phyloP scores from a whole-genome alignment of 169 alveolate genomes.

The Plasmodium gallinaceum region DNA sequence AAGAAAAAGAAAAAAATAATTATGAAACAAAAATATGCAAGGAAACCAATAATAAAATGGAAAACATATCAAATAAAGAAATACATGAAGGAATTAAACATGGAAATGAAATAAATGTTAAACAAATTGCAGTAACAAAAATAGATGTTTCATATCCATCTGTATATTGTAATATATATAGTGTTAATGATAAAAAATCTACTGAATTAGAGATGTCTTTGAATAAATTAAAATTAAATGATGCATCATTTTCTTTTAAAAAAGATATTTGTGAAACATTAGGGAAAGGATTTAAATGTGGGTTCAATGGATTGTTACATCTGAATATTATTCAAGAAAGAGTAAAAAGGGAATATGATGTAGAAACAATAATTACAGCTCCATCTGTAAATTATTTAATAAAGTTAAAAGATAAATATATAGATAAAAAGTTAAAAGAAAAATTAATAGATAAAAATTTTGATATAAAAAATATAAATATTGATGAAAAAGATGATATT shows the following conservation, averaged over 20 bases:
- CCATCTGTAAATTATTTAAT: slow-evolving; percentile 90
- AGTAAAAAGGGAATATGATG: slow-evolving; percentile 90
- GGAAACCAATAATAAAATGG: neutral
- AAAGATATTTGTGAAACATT: slow-evolving; percentile 91
- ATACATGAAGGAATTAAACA: neutral
- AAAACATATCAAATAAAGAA: neutral
- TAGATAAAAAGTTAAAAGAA: slow-evolving; percentile 63
- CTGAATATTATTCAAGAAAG: slow-evolving; percentile 94
- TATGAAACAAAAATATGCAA: neutral
- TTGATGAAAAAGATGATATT: neutral
- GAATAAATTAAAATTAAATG: slow-evolving; percentile 90
- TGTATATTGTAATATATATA: slow-evolving; percentile 94
- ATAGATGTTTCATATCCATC: slow-evolving; percentile 87
- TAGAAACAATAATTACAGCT: slow-evolving; percentile 91
- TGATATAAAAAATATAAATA: slow-evolving; percentile 25
- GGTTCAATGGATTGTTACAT: slow-evolving; percentile 95
- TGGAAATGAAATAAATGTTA: slow-evolving; percentile 15
- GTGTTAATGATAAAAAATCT: slow-evolving; percentile 86
- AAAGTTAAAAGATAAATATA: slow-evolving; percentile 71
- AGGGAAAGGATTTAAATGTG: slow-evolving; percentile 96
- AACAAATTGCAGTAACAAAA: slow-evolving; percentile 44
- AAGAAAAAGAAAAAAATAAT: neutral
- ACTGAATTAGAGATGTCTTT: slow-evolving; percentile 86
- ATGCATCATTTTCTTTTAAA: slow-evolving; percentile 90
- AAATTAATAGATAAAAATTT: slow-evolving; percentile 31